Evolutionary conservation across 2,329 filamentous ascomycete genomes (phyloP), one percentile per base, ranked within the genome.

Genomic region (Chaetomiaceae sp.): DNA sequence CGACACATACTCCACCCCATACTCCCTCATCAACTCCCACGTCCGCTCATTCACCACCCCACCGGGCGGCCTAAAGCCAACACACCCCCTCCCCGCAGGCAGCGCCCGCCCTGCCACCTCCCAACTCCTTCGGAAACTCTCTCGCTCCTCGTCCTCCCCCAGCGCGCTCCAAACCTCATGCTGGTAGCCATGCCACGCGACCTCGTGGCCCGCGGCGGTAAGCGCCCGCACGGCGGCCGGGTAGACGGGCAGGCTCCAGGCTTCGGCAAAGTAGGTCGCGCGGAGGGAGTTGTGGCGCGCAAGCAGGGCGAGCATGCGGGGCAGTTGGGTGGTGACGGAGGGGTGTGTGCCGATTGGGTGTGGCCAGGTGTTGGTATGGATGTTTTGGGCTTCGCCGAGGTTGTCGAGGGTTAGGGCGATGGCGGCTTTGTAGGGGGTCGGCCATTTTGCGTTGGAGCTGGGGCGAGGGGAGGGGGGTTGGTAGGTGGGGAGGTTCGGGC

Each of bases 321-420:
- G 64, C 5, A 65, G 58, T 21, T 58, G 53, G 41, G 50, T 40
- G 2, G 50, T 58, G n/a, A 65, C 56, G 2, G 63, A 50, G 5
- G 55, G 58, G 55, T 64, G 60, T 8, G 55, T 56, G 33, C 64
- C 64, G 43, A 59, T 50, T 4, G 64, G 62, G 19, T 49, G 33
- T 1, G 58, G 51, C 62, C 63, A 65, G 14, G 47, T 19, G 41
- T 51, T 50, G 9, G 53, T 55, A 51, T 59, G 55, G 16, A 66
- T 59, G 33, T 63, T 63, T 20, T 65, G 62, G 8, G 64, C 64
- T 58, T 66, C 64, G 48, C 64, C 64, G 4, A 65, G 57, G 54
- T 65, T 66, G 57, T 66, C 64, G 60, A 66, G 62, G 1, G 63
- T 66, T 53, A 66, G 59, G 53, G 60, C 56, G 50, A 65, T 52